These are phyloP conservation scores for Ogataea polymorpha DNA, from an alignment of 805 yeast genomes.

Conservation along the genomic window DNA sequence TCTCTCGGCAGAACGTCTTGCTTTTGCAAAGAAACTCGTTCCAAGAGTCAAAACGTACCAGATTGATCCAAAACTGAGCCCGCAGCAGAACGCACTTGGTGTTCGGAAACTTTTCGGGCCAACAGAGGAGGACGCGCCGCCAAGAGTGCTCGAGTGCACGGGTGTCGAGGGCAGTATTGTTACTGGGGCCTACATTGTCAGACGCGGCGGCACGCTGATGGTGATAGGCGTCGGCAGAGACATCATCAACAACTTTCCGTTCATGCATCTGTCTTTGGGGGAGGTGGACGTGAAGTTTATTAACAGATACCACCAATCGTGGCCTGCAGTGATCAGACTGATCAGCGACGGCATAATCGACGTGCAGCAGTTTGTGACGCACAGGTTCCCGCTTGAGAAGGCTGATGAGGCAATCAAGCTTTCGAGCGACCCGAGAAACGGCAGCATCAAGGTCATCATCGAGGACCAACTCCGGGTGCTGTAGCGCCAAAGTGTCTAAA, in stretches of 20 bases:
- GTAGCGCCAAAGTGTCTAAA: neutral
- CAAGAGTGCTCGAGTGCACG: slow-evolving; percentile 50
- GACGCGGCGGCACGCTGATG: slow-evolving; percentile 45
- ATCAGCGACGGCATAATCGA: slow-evolving; percentile 42
- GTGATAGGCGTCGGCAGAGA: slow-evolving; percentile 53
- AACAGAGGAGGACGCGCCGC: slow-evolving; percentile 38
- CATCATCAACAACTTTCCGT: slow-evolving; percentile 45
- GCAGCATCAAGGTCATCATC: slow-evolving; percentile 47
- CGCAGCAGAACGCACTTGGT: slow-evolving; percentile 38
- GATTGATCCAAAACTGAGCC: slow-evolving; percentile 32
- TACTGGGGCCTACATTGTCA: slow-evolving; percentile 43
- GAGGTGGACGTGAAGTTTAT: slow-evolving; percentile 50
- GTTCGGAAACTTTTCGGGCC: slow-evolving; percentile 37
- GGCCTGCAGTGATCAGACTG: slow-evolving; percentile 55
- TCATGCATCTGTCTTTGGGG: slow-evolving; percentile 51
- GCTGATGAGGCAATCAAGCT: slow-evolving; percentile 45
- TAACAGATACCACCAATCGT: slow-evolving; percentile 53
- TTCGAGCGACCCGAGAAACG: slow-evolving; percentile 38
- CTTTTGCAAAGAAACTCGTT: slow-evolving; percentile 43
- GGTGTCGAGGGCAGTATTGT: slow-evolving; percentile 49
- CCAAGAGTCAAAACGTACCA: slow-evolving; percentile 46
- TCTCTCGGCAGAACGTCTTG: slow-evolving; percentile 41
- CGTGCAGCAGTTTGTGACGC: slow-evolving; percentile 47
- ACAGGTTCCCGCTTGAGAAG: slow-evolving; percentile 44
- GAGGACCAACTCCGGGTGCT: slow-evolving; percentile 28